Evolutionary conservation across 2,329 filamentous ascomycete species (phyloP).

Genomic region (Knoxdaviesia proteae): DNA sequence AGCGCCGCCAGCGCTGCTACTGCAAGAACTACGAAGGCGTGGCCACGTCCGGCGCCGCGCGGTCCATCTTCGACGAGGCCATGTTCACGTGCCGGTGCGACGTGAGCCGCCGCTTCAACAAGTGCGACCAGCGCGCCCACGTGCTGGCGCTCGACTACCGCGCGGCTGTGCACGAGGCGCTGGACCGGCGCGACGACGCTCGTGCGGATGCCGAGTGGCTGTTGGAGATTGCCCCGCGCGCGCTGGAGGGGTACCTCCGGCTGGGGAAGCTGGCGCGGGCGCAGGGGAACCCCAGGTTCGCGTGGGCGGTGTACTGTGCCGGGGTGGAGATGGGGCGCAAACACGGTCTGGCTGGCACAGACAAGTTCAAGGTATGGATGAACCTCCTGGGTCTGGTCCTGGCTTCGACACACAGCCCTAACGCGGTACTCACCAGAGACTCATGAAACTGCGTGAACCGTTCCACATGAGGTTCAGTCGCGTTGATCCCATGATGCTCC

Average conservation of each 20-base stretch:
- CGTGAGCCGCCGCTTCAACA: conserved; percentile 16
- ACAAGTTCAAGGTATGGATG: conserved; percentile 14
- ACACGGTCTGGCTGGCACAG: conserved; percentile 9
- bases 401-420: neutral
- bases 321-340: conserved; percentile 15
- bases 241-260: conserved; percentile 21
- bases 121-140: conserved; percentile 17
- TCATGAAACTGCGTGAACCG: conserved; percentile 1
- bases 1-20: conserved; percentile 15
- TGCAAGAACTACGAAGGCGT: conserved; percentile 19
- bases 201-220: conserved; percentile 21
- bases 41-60: conserved; percentile 5
- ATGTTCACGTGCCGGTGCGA: conserved; percentile 18
- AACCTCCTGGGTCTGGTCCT: neutral
- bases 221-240: conserved; percentile 18
- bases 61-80: conserved; percentile 17
- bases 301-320: conserved; percentile 18
- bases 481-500: conserved; percentile 2
- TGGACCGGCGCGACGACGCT: conserved; percentile 16
- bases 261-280: conserved; percentile 18
- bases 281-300: conserved; percentile 16
- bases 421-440: conserved; percentile 3
- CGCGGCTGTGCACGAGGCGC: conserved; percentile 18
- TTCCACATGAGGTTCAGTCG: conserved; percentile 1
- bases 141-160: conserved; percentile 20